phyloP scores from a whole-genome alignment of 306 rosid genomes.

The Alnus glutinosa region DNA sequence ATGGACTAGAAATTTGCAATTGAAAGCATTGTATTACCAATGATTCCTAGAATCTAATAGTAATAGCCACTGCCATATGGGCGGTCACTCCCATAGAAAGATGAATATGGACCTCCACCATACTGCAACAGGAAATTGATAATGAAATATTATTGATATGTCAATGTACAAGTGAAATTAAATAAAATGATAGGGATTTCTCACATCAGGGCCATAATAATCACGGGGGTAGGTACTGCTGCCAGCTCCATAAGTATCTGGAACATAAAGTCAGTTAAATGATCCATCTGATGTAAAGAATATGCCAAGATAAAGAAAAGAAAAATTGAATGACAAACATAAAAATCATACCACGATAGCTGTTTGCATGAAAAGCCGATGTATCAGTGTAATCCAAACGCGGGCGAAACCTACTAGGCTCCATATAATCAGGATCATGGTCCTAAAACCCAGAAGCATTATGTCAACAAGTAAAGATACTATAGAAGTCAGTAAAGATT shows the following conservation, averaged over 20 bases:
- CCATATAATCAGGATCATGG: constrained; percentile 63
- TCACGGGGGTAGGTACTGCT: constrained; percentile 54
- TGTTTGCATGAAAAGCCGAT: constrained; percentile 45
- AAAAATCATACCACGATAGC: constrained; percentile 46
- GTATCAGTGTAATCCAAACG: constrained; percentile 66
- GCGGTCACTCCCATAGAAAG: constrained; percentile 48
- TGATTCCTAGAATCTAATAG: constrained; percentile 35
- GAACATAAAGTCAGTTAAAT: constrained; percentile 10
- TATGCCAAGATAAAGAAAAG: neutral
- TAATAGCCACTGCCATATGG: constrained; percentile 55
- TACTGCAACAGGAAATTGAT: constrained; percentile 46
- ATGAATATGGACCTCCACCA: constrained; percentile 54
- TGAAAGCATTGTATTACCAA: constrained; percentile 39
- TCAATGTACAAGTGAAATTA: constrained; percentile 14
- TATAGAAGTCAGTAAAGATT: constrained; percentile 3
- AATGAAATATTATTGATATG: constrained; percentile 22
- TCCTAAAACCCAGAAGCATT: constrained; percentile 45
- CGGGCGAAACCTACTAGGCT: constrained; percentile 61
- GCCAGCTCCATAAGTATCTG: constrained; percentile 55
- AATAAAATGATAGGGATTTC: constrained; percentile 33
- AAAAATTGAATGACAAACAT: constrained; percentile 1
- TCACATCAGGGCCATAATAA: constrained; percentile 61
- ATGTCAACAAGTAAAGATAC: constrained; percentile 13
- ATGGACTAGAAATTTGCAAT: constrained; percentile 18
- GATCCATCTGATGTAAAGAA: neutral